Conservation (phyloP, 2,329 filamentous ascomycete species). For the Tothia fuscella region DNA sequence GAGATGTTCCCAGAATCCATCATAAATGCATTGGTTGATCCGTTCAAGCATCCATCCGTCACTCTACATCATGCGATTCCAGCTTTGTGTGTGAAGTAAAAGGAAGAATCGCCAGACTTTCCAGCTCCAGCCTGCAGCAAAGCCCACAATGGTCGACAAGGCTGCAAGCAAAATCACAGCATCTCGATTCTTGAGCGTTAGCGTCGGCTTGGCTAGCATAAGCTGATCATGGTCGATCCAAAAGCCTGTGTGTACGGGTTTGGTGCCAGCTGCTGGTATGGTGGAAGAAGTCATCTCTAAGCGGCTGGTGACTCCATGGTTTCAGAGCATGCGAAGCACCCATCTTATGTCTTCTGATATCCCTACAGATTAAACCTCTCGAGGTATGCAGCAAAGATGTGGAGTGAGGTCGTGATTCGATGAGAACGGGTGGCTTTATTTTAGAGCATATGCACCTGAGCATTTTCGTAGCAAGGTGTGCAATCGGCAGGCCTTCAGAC, state of each 20-base stretch:
- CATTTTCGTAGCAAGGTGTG: too few species aligned
- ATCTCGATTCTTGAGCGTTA: neutral
- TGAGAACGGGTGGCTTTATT: too few species aligned
- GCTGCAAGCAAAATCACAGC: neutral
- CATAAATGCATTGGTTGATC: neutral
- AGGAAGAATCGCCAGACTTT: neutral
- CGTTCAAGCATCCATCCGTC: neutral
- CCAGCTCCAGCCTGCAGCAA: neutral
- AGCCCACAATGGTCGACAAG: neutral
- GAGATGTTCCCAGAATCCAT: conserved; percentile 1
- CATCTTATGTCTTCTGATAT: too few species aligned
- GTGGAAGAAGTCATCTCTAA: too few species aligned
- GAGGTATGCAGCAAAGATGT: too few species aligned
- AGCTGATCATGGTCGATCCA: neutral
- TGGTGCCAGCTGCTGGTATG: too few species aligned
- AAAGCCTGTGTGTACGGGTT: neutral
- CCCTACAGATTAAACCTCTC: too few species aligned
- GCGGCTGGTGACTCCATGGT: too few species aligned
- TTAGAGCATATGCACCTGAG: too few species aligned
- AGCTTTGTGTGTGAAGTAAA: neutral
- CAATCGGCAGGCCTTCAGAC: too few species aligned
- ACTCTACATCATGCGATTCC: neutral
- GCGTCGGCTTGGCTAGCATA: neutral
- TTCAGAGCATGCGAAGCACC: too few species aligned
- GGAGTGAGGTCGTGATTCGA: too few species aligned